Conservation (phyloP, 2,329 filamentous ascomycete genomes). For the Calonectria pteridis region DNA sequence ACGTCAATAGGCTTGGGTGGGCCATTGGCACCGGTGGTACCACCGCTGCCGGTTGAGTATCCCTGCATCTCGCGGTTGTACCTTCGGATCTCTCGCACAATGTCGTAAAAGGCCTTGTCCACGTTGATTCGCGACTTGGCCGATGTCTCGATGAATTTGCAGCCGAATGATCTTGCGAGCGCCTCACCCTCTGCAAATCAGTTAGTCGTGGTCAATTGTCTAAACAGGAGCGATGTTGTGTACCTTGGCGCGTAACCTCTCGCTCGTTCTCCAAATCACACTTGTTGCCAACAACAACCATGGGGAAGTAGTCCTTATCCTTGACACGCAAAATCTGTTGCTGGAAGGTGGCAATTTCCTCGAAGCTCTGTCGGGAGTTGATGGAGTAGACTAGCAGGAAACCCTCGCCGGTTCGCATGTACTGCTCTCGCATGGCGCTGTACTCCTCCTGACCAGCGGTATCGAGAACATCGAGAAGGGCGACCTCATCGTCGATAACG, state of each 20-base stretch:
- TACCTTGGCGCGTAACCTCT: constrained; percentile 93
- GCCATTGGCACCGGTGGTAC: constrained; percentile 71
- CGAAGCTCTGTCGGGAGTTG: constrained; percentile 95
- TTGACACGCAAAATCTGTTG: constrained; percentile 99
- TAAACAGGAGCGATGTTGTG: constrained; percentile 43
- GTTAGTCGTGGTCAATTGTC: constrained; percentile 26
- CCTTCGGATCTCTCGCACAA: constrained; percentile 96
- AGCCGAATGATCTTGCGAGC: constrained; percentile 87
- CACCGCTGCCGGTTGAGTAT: constrained; percentile 79
- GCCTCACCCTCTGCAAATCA: constrained; percentile 82
- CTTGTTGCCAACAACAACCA: constrained; percentile 99
- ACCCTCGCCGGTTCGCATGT: constrained; percentile 98
- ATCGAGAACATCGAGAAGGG: constrained; percentile 96
- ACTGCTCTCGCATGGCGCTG: constrained; percentile 99
- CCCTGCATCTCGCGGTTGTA: constrained; percentile 99
- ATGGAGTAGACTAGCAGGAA: constrained; percentile 99
- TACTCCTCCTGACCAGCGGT: constrained; percentile 99
- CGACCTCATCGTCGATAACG: constrained; percentile 97
- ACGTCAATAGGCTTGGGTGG: constrained; percentile 83
- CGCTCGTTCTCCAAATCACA: constrained; percentile 96
- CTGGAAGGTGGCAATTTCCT: constrained; percentile 98
- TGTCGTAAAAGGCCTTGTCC: constrained; percentile 98
- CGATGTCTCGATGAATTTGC: constrained; percentile 99
- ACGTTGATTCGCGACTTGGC: constrained; percentile 99
- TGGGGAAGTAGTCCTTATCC: constrained; percentile 99